A percentile compares a stretch with the other conserved stretches of the same genome.
These are phyloP conservation scores for Paramecium pentaurelia DNA, from an alignment of 73 alveolate genomes.

Conservation along the genomic window DNA sequence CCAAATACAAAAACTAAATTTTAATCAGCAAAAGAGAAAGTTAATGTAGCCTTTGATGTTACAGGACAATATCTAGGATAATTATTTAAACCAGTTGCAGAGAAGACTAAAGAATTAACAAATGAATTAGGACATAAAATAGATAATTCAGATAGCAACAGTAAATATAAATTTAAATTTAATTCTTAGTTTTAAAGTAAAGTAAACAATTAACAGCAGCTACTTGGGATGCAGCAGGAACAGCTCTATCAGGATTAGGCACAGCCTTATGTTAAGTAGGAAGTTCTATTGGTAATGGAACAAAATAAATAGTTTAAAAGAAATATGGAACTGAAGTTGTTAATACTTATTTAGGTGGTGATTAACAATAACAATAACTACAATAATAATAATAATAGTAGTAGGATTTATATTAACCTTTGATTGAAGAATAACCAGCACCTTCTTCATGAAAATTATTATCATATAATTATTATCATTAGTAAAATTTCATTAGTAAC, in stretches of 20 bases:
- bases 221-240: conserved; percentile 51
- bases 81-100: conserved; percentile 35
- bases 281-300: neutral
- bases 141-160: neutral
- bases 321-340: conserved; percentile 34
- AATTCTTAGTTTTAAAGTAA: neutral
- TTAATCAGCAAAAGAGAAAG: neutral
- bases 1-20: neutral
- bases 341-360: conserved; percentile 31
- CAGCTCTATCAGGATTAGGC: conserved; percentile 42
- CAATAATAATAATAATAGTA: neutral
- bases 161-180: neutral
- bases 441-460: neutral
- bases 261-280: conserved; percentile 31
- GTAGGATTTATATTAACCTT: neutral
- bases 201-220: neutral
- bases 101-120: neutral
- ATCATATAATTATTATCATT: neutral
- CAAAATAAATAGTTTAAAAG: conserved; percentile 13
- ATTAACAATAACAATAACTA: neutral
- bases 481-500: neutral
- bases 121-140: neutral
- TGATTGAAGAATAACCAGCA: neutral
- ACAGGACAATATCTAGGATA: neutral
- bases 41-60: neutral